A percentile compares a stretch with the other conserved stretches of the same genome.
These are phyloP conservation scores for Penicillium sp. DNA, from an alignment of 2,329 filamentous ascomycete genomes.

Conservation along the genomic window DNA sequence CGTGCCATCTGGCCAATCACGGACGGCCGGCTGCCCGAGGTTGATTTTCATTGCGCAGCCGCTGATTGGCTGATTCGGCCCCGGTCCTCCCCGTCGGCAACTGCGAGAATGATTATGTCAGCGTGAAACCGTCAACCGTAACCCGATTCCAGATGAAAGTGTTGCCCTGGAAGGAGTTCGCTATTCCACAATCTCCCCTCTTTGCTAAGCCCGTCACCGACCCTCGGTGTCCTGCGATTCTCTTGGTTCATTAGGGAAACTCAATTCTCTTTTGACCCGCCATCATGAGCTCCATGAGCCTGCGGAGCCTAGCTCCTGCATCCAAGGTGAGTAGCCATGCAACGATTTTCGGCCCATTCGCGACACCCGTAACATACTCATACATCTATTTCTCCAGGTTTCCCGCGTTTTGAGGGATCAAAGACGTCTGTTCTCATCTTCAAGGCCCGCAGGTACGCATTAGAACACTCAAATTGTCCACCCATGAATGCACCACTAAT, in stretches of 20 bases:
- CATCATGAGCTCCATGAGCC: slow-evolving; percentile 51
- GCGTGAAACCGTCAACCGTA: slow-evolving; percentile 21
- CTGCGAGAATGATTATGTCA: slow-evolving; percentile 36
- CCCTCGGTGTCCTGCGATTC: slow-evolving; percentile 21
- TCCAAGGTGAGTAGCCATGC: slow-evolving; percentile 43
- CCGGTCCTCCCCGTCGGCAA: slow-evolving; percentile 35
- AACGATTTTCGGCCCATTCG: slow-evolving; percentile 24
- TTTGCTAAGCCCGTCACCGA: slow-evolving; percentile 16
- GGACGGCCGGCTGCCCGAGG: slow-evolving; percentile 30
- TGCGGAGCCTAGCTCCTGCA: slow-evolving; percentile 51
- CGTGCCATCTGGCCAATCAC: slow-evolving; percentile 36
- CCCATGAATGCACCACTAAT: slow-evolving; percentile 22
- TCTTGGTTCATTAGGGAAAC: slow-evolving; percentile 27
- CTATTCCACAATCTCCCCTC: slow-evolving; percentile 23
- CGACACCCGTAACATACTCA: slow-evolving; percentile 23
- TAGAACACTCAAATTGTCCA: slow-evolving; percentile 19
- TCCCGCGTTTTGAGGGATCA: slow-evolving; percentile 62
- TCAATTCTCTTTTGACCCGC: slow-evolving; percentile 30
- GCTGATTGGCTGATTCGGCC: slow-evolving; percentile 36
- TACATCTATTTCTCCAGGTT: slow-evolving; percentile 50
- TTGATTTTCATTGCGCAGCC: slow-evolving; percentile 35
- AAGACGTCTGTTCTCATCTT: slow-evolving; percentile 80
- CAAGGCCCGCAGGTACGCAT: slow-evolving; percentile 70
- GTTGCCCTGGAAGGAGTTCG: slow-evolving; percentile 22
- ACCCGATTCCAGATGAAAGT: slow-evolving; percentile 16